Conservation (phyloP, 1,139 yeast species). For the Pichia sp. region DNA sequence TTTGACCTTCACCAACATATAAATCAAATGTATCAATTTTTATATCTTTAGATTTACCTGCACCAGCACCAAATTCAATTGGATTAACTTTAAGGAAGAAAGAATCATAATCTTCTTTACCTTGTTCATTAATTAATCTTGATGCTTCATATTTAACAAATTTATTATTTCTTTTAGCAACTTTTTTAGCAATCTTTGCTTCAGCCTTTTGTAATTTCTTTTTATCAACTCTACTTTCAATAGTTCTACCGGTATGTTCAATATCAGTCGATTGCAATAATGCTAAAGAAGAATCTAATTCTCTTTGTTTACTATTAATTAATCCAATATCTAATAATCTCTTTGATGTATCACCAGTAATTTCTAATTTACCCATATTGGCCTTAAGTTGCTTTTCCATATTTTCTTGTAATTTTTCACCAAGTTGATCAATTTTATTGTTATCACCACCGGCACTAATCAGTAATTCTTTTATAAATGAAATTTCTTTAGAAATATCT, state of each 20-base stretch:
- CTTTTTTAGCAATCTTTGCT: slow-evolving; percentile 91
- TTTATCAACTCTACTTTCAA: slow-evolving; percentile 91
- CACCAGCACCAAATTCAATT: slow-evolving; percentile 80
- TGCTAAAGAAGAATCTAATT: slow-evolving; percentile 64
- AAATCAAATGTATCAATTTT: slow-evolving; percentile 88
- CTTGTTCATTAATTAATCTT: slow-evolving; percentile 60
- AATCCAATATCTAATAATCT: slow-evolving; percentile 67
- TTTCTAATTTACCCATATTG: slow-evolving; percentile 59
- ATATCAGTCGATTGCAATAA: slow-evolving; percentile 75
- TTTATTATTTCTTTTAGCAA: slow-evolving; percentile 85
- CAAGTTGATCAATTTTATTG: slow-evolving; percentile 44
- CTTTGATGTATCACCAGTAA: slow-evolving; percentile 76
- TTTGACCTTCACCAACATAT: slow-evolving; percentile 90
- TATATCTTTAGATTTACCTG: slow-evolving; percentile 93
- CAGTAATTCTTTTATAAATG: slow-evolving; percentile 57
- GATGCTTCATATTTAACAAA: slow-evolving; percentile 92
- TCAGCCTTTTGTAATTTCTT: slow-evolving; percentile 97
- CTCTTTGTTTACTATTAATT: slow-evolving; percentile 62
- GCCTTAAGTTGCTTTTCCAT: slow-evolving; percentile 54
- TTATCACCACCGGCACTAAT: slow-evolving; percentile 75
- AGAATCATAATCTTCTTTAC: slow-evolving; percentile 77
- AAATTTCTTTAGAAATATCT: slow-evolving; percentile 59
- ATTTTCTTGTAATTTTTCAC: slow-evolving; percentile 39
- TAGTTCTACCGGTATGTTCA: slow-evolving; percentile 84
- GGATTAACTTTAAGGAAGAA: slow-evolving; percentile 95